Base-by-base conservation (phyloP, 129 eudicot genomes). In the Artemisia annua region DNA sequence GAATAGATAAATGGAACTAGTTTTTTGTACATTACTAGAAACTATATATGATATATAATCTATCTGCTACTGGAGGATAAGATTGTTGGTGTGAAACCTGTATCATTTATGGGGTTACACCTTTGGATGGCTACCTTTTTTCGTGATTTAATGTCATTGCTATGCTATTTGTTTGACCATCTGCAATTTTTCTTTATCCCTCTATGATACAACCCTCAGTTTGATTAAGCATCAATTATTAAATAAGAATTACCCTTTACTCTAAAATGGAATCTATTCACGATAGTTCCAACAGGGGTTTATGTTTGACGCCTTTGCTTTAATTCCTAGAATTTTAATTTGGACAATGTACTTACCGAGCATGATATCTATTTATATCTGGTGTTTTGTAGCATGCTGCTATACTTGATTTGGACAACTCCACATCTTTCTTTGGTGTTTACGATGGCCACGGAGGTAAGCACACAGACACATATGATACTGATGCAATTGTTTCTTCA, bases 391-490 rank as follows among this genome's bases (percentile, higher is more conserved):
- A 93, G 97, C 98, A 93, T 87, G 97, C 98, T 76, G 92, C 97
- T 35, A 30, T 79, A 77, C 85, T 82, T 63, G 87, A 89, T 73
- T 82, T 89, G 88, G 98, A 89, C 65, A 74, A 26, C 63, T 83
- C 87, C 50, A 90, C 98, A 24, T 88, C 98, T 69, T 93, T 89
- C 82, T 89, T 93, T 78, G 97, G 90, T 55, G 97, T 93, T 68
- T 93, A 93, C 61, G 98, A 93, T 84, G 98, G 98, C 83, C 98
- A 93, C 79, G 98, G 98, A 70, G 98, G 98, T 89, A 86, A 85
- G 66, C 55, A 61, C n/a, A n/a, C 15, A 46, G 32, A 64, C 63
- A 64, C 18, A 63, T 67, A 72, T 54, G 11, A 64, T 71, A 63
- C 7, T 22, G 11, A 51, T 35, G 22, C 12, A 24, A 70, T 54